Evolutionary conservation across 257 asterid species (phyloP).

Genomic region (Petunia secreta): DNA sequence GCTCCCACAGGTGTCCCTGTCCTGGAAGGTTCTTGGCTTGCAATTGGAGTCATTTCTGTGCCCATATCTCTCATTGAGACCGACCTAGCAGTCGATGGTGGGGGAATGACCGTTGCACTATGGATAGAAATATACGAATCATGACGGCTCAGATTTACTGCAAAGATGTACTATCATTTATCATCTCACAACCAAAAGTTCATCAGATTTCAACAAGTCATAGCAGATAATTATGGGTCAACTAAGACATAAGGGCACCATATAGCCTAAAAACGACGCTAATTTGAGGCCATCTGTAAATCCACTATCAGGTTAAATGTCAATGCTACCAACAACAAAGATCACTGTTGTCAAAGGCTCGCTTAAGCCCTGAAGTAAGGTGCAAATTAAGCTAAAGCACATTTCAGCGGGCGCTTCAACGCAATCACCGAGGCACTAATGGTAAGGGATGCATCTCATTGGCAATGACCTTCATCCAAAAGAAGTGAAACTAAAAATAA

Average conservation of each 20-base stretch:
- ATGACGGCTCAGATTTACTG: slow-evolving; percentile 48
- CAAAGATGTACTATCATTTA: slow-evolving; percentile 23
- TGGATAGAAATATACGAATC: slow-evolving; percentile 46
- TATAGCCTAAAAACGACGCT: neutral
- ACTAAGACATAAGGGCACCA: neutral
- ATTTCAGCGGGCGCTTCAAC: no score
- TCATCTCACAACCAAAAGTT: neutral
- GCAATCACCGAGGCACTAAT: no score
- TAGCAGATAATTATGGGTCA: neutral
- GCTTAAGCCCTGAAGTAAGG: no score
- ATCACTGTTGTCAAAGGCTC: no score
- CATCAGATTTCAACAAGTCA: neutral
- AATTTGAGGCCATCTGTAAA: no score
- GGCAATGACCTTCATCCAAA: no score
- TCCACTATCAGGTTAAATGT: no score
- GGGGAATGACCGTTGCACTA: slow-evolving; percentile 41
- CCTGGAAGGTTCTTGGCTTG: slow-evolving; percentile 37
- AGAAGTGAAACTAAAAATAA: no score
- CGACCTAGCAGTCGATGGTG: slow-evolving; percentile 43
- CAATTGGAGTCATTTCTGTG: slow-evolving; percentile 36
- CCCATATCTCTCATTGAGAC: slow-evolving; percentile 30
- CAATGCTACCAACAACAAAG: no score
- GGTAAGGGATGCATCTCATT: no score
- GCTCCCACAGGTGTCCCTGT: slow-evolving; percentile 38
- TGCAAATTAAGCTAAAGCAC: no score